A percentile compares a stretch with the other conserved stretches of the same genome.
phyloP scores from a whole-genome alignment of 1,284 basidiomycete species.

The Puccinia triticina region DNA sequence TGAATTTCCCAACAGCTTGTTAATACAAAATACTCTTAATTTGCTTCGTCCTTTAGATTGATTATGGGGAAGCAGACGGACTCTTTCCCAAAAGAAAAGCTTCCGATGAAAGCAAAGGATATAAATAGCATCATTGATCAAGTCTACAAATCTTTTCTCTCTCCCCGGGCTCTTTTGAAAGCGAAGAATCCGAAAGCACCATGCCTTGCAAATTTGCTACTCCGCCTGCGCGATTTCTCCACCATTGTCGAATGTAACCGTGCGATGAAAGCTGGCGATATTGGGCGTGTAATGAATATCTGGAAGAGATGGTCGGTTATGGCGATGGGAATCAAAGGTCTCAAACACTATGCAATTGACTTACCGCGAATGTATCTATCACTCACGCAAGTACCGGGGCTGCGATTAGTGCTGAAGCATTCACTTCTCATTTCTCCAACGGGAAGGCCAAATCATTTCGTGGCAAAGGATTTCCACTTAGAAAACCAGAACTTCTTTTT shows the following conservation, averaged over 20 bases:
- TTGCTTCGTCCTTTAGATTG: no score
- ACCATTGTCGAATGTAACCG: constrained; percentile 11
- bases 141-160: background rate
- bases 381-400: background rate
- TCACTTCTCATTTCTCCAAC: background rate
- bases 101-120: background rate
- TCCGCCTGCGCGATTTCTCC: no score
- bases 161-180: no score
- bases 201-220: background rate
- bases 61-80: background rate
- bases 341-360: background rate
- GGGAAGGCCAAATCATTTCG: no score
- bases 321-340: background rate
- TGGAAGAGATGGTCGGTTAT: no score
- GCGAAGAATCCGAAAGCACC: background rate
- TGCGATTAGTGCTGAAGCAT: background rate
- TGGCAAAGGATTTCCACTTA: no score
- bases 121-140: background rate
- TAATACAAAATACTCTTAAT: background rate
- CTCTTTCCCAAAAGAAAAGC: background rate
- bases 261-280: background rate
- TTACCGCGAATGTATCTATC: background rate
- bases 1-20: background rate
- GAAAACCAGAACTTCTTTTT: no score
- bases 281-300: no score